Evolutionary conservation across 2,329 filamentous ascomycete species (phyloP).

Genomic region (Tolypocladium guangdongense): DNA sequence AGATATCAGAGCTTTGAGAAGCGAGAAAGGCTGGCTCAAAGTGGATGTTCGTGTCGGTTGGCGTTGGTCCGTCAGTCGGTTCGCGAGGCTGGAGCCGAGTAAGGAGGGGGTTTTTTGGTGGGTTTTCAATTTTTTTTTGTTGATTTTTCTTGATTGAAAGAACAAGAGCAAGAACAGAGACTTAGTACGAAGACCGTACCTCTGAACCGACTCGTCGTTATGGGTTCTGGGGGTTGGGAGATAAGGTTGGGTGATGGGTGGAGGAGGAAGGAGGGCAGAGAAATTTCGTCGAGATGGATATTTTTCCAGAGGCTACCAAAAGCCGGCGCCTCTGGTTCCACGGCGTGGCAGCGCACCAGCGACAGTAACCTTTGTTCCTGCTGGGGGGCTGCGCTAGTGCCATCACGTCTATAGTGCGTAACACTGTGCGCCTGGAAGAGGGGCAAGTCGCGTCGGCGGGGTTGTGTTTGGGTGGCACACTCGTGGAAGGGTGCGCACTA

Average conservation of each 20-base stretch:
- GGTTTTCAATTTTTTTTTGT: constrained; percentile 52
- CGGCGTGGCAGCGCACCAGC: not conserved
- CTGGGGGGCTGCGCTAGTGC: not conserved
- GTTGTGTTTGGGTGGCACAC: not conserved
- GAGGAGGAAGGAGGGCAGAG: constrained; percentile 25
- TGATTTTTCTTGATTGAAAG: constrained; percentile 37
- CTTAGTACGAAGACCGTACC: constrained; percentile 48
- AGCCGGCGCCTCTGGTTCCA: constrained; percentile 3
- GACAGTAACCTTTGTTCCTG: not conserved
- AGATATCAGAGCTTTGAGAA: constrained; percentile 12
- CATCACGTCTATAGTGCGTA: not conserved
- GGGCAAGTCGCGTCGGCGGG: not conserved
- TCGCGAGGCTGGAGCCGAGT: constrained; percentile 16
- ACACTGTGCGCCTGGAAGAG: not conserved
- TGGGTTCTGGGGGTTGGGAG: constrained; percentile 30
- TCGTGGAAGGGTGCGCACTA: not conserved
- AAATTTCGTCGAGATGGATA: constrained; percentile 24
- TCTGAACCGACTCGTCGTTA: constrained; percentile 38
- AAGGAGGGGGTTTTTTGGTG: constrained; percentile 45
- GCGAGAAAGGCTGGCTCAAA: constrained; percentile 4
- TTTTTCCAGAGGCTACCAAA: constrained; percentile 18
- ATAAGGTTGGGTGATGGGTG: constrained; percentile 38
- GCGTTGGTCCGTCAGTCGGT: constrained; percentile 14
- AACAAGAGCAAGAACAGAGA: constrained; percentile 50
- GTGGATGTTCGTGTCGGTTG: constrained; percentile 3